Evolutionary conservation across 2,329 filamentous ascomycete genomes (phyloP).

Genomic region (Botrytis byssoidea): DNA sequence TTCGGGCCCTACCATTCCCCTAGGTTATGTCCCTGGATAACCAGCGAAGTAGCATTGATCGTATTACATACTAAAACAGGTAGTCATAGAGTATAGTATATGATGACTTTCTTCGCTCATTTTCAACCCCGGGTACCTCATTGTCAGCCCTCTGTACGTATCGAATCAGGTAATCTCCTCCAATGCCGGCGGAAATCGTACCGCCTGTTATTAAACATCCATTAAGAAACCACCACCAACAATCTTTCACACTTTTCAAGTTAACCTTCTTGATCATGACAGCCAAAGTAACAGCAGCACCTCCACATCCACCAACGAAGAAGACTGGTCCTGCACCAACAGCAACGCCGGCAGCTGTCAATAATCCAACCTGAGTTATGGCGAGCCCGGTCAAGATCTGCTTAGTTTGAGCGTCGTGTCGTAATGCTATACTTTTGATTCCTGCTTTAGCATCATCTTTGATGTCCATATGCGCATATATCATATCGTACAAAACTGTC

Average conservation of each 20-base stretch:
- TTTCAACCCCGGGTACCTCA: not conserved
- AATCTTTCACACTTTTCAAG: constrained; percentile 63
- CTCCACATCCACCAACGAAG: constrained; percentile 65
- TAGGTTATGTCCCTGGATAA: not conserved
- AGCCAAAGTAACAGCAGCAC: constrained; percentile 58
- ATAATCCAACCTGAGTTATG: constrained; percentile 63
- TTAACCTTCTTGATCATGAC: constrained; percentile 68
- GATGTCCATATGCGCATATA: constrained; percentile 91
- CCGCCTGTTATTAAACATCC: constrained; percentile 69
- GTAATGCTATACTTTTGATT: constrained; percentile 83
- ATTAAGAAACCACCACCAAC: constrained; percentile 77
- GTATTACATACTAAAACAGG: not conserved
- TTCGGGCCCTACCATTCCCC: not conserved
- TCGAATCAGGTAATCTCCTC: constrained; percentile 56
- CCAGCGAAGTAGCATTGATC: not conserved
- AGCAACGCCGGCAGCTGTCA: constrained; percentile 67
- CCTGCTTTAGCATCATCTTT: constrained; percentile 81
- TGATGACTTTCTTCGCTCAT: constrained; percentile 15
- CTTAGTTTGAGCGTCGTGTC: constrained; percentile 76
- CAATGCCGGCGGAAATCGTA: constrained; percentile 57
- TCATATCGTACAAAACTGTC: constrained; percentile 89
- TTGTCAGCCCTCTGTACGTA: constrained; percentile 41
- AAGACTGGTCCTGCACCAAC: constrained; percentile 68
- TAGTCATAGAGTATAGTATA: constrained; percentile 19
- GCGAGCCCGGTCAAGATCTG: constrained; percentile 70